Evolutionary conservation across 345 rosid genomes (phyloP).

Genomic region (Mercurialis annua): DNA sequence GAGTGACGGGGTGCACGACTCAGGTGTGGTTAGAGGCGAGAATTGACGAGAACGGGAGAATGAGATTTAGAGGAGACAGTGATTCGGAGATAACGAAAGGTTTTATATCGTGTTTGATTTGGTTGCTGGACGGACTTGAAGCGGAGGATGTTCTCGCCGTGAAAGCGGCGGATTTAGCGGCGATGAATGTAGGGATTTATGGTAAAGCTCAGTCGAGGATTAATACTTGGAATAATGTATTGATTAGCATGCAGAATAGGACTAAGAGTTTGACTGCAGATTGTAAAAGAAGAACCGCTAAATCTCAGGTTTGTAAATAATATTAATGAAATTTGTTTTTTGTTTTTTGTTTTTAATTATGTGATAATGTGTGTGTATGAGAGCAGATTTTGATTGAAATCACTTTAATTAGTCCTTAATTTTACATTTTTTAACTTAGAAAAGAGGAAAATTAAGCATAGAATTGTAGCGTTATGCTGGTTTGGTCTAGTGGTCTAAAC

Average conservation of each 20-base stretch:
- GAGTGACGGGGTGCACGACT: constrained; percentile 75
- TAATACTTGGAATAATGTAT: constrained; percentile 76
- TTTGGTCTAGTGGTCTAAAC: no score
- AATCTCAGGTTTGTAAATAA: constrained; percentile 5
- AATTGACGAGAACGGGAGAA: constrained; percentile 51
- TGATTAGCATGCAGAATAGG: constrained; percentile 59
- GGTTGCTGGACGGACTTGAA: constrained; percentile 71
- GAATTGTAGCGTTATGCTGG: background rate
- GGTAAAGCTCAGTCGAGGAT: constrained; percentile 68
- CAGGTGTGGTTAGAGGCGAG: constrained; percentile 76
- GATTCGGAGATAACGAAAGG: constrained; percentile 90
- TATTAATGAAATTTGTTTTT: no score
- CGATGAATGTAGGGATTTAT: constrained; percentile 66
- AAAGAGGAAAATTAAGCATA: background rate
- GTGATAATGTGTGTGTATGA: no score
- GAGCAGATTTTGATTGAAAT: no score
- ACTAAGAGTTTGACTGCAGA: constrained; percentile 33
- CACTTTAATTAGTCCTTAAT: no score
- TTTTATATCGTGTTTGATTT: constrained; percentile 65
- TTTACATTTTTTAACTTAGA: background rate
- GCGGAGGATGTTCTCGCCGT: constrained; percentile 72
- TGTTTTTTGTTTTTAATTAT: no score
- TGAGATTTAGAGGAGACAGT: constrained; percentile 75
- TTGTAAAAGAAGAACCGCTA: background rate
- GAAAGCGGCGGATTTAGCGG: constrained; percentile 62